Conservation (phyloP, 2,329 filamentous ascomycete genomes). For the Zalaria obscura region DNA sequence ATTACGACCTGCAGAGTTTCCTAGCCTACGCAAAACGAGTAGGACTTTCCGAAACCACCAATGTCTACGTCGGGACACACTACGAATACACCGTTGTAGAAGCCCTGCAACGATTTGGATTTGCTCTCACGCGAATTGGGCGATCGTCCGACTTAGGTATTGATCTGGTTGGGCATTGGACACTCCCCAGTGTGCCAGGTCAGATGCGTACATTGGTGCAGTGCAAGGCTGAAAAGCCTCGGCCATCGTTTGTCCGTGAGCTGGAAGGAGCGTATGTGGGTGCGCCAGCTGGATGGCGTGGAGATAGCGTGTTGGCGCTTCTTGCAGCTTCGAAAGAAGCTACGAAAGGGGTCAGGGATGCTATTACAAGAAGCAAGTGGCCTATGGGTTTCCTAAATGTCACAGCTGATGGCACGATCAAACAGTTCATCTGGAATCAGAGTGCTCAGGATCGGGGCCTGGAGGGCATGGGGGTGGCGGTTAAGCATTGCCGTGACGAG, state of each 20-base stretch:
- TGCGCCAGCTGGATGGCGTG: conserved; percentile 60
- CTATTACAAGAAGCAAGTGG: conserved; percentile 50
- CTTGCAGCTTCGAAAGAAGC: conserved; percentile 55
- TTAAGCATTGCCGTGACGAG: conserved; percentile 1
- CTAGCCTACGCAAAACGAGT: conserved; percentile 46
- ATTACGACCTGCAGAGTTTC: conserved; percentile 52
- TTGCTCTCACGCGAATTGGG: conserved; percentile 51
- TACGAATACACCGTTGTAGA: conserved; percentile 59
- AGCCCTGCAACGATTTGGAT: conserved; percentile 45
- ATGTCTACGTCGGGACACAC: conserved; percentile 56
- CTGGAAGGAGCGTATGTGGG: conserved; percentile 65
- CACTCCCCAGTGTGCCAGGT: conserved; percentile 29
- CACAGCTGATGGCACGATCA: conserved; percentile 40
- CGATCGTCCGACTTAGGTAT: conserved; percentile 55
- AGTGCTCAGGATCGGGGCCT: conserved; percentile 48
- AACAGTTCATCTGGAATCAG: conserved; percentile 62
- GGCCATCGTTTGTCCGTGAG: conserved; percentile 53
- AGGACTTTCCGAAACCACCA: conserved; percentile 40
- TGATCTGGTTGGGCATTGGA: conserved; percentile 61
- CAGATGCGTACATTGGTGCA: conserved; percentile 40
- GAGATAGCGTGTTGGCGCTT: conserved; percentile 50
- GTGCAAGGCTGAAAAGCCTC: conserved; percentile 48
- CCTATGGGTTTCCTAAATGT: conserved; percentile 62
- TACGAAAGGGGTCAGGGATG: conserved; percentile 65
- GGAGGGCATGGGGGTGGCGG: conserved; percentile 29